Conservation (phyloP, 176 grass and related monocot species). For the Carex kokanica region DNA sequence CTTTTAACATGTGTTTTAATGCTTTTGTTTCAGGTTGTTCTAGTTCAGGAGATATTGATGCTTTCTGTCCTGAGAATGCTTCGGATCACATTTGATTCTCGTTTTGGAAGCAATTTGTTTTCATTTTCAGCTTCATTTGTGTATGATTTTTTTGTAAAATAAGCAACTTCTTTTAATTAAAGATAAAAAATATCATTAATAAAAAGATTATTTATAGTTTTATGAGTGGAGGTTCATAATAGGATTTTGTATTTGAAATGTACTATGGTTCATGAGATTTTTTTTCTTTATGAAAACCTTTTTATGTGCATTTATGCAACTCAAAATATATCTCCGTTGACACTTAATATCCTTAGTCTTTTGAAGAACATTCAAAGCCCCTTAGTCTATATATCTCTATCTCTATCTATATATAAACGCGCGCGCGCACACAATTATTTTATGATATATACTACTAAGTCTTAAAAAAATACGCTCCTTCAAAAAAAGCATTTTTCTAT, state of each 20-base stretch:
- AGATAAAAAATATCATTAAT: neutral
- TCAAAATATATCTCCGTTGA: no score
- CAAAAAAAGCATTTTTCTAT: neutral
- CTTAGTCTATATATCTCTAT: neutral
- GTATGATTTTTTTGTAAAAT: constrained; percentile 3
- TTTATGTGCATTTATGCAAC: no score
- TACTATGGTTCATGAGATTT: neutral
- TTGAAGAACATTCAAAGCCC: no score
- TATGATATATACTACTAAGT: neutral
- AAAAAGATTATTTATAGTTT: neutral
- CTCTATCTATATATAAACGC: no score
- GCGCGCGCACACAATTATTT: neutral
- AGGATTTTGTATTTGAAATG: neutral
- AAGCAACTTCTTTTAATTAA: neutral
- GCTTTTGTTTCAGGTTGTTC: constrained; percentile 15
- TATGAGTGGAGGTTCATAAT: neutral
- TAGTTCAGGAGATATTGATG: constrained; percentile 5
- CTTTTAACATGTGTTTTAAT: neutral
- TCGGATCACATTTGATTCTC: neutral
- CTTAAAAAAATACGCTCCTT: neutral
- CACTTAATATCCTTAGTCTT: no score
- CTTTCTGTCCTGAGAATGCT: constrained; percentile 7
- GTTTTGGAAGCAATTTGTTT: neutral
- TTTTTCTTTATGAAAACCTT: no score
- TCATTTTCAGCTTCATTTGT: neutral